Percentiles rank a stretch among this genome's conserved stretches.
These are phyloP conservation scores for Alternaria arbusti DNA, from an alignment of 2,329 filamentous ascomycete species.

Conservation along the genomic window DNA sequence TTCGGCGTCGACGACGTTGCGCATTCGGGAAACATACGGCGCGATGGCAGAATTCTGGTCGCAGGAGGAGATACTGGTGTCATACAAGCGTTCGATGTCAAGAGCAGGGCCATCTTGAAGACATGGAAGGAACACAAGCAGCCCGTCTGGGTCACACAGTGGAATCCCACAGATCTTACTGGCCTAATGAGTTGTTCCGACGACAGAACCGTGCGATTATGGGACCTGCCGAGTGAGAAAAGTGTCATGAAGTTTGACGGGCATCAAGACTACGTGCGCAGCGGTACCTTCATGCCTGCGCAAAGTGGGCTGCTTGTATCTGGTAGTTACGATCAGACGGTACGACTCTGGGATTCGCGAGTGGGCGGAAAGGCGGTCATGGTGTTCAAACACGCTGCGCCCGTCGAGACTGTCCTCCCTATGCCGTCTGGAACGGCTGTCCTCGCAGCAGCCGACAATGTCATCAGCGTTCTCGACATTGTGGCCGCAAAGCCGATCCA, in stretches of 20 bases:
- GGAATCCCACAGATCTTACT: constrained; percentile 88
- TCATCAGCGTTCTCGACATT: constrained; percentile 89
- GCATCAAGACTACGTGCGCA: constrained; percentile 91
- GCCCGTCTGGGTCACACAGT: constrained; percentile 89
- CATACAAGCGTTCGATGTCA: constrained; percentile 94
- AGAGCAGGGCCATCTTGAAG: constrained; percentile 87
- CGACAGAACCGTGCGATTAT: constrained; percentile 89
- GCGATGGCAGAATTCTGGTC: constrained; percentile 86
- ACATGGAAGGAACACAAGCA: constrained; percentile 96
- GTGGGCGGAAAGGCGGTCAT: constrained; percentile 72
- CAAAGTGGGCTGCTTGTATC: constrained; percentile 77
- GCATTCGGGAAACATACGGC: constrained; percentile 84
- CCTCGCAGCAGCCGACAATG: constrained; percentile 81
- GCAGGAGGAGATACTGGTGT: constrained; percentile 90
- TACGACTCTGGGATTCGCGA: constrained; percentile 91
- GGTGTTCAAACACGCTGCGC: constrained; percentile 92
- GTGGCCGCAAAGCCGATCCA: constrained; percentile 88
- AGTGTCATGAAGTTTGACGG: constrained; percentile 81
- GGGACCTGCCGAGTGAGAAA: constrained; percentile 85
- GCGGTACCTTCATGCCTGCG: constrained; percentile 82
- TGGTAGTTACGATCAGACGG: constrained; percentile 93
- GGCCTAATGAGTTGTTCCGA: constrained; percentile 88
- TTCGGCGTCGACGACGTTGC: constrained; percentile 82
- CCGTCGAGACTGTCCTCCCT: constrained; percentile 86
- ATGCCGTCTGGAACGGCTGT: constrained; percentile 87